These are phyloP conservation scores for Wickerhamomyces tratensis DNA, from an alignment of 805 yeast species.

Conservation along the genomic window DNA sequence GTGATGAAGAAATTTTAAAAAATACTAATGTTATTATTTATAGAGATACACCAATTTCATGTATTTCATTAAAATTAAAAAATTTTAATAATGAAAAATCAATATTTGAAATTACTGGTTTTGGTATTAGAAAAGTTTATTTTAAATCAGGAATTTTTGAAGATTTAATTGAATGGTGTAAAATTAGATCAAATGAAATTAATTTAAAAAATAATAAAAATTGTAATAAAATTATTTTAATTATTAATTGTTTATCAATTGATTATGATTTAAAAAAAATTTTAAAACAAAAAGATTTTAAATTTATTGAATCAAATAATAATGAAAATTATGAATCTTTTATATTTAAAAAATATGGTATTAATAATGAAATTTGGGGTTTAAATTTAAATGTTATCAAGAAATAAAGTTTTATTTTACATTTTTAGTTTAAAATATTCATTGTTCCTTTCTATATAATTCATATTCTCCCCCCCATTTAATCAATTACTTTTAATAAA, in stretches of 20 bases:
- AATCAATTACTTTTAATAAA: too few relatives aligned
- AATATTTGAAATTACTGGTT: constrained; percentile 42
- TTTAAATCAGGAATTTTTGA: constrained; percentile 51
- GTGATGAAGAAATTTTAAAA: constrained; percentile 10
- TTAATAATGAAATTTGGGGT: constrained; percentile 16
- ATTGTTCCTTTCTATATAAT: too few relatives aligned
- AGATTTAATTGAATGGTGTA: constrained; percentile 56
- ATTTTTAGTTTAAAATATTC: too few relatives aligned
- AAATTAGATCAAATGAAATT: constrained; percentile 33
- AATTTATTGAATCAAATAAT: constrained; percentile 17
- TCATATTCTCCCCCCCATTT: too few relatives aligned
- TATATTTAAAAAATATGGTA: constrained; percentile 9
- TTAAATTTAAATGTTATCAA: constrained; percentile 13
- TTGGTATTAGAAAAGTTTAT: constrained; percentile 63
- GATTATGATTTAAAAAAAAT: constrained; percentile 31
- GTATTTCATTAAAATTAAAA: constrained; percentile 35
- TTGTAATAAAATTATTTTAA: constrained; percentile 23
- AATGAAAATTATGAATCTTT: constrained; percentile 4
- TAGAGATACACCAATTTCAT: constrained; percentile 65
- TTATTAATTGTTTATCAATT: constrained; percentile 41
- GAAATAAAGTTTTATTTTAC: too few relatives aligned
- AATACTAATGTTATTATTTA: constrained; percentile 35
- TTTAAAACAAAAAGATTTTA: constrained; percentile 34
- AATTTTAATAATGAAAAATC: constrained; percentile 30
- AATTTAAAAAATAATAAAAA: constrained; percentile 20